Conservation (phyloP, 352 stramenopile species). For the Pythium vanterpoolii region DNA sequence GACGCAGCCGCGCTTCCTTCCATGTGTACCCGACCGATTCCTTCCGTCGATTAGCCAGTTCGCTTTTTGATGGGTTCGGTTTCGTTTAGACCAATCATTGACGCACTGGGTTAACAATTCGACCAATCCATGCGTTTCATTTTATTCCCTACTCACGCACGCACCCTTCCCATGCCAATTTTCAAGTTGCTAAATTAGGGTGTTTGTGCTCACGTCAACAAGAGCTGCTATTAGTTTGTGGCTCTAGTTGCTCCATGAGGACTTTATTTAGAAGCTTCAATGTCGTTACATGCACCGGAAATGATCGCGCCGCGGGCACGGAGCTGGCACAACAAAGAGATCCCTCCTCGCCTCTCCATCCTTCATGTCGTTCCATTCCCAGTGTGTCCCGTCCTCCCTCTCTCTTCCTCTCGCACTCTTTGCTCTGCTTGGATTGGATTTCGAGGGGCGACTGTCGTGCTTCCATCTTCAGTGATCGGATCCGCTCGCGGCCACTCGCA, state of each 20-base stretch:
- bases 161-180: constrained; percentile 16
- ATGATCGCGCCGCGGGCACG: neutral
- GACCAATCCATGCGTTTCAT: constrained; percentile 1
- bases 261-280: constrained; percentile 23
- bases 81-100: constrained; percentile 10
- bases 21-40: no score
- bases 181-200: constrained; percentile 18
- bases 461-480: neutral
- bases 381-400: neutral
- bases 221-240: neutral
- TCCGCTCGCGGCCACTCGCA: neutral
- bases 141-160: constrained; percentile 4
- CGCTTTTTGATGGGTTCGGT: no score
- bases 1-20: no score
- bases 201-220: no score
- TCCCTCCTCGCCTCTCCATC: constrained; percentile 5
- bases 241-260: constrained; percentile 8
- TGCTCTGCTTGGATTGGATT: neutral
- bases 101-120: neutral
- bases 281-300: no score
- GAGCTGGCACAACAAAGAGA: constrained; percentile 12
- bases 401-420: neutral
- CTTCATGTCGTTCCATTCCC: constrained; percentile 12
- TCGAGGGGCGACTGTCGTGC: constrained; percentile 13
- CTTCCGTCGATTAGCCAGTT: constrained; percentile 1